Evolutionary conservation across 1,284 basidiomycete species (phyloP), one percentile per base, ranked within the genome.

Genomic region (Cryptococcus wingfieldii): DNA sequence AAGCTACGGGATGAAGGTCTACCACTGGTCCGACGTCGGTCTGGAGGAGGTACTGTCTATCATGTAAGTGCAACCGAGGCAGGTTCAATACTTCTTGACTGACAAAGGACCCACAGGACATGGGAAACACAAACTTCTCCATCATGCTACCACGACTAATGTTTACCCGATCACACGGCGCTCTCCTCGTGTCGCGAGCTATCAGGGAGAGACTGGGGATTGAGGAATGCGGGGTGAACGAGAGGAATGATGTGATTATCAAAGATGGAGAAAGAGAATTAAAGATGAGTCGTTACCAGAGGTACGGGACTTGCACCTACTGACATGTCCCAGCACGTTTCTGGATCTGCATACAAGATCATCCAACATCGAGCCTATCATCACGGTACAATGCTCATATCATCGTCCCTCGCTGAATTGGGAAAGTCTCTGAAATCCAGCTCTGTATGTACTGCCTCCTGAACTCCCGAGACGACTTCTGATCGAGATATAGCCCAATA

Each of bases 371-470:
- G 96, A 16, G 92, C 94, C 1, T 98, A 98, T 77, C 95, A 98
- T 69, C 96, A 99, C 70, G 96, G 96, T 0, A 98, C 95, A n/a
- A 97, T 99, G 95, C 83, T 99, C 28, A 88, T 98, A 31, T 87
- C 89, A 13, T 89, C 90, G 5, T 79, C 82, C 47, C 81, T 96
- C 23, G 79, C 82, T 38, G 81, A 83, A 9, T 79, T 95, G 1
- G 88, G 89, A 0, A 83, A 86, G 51, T 78, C 90, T 10, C 79
- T 98, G 46, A 83, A 80, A 25, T 82, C 84, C 0, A 81, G 83
- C 54, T 88, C 90, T 74, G 92, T 89, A 59, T 50, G 79, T 71
- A 14, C 18, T 19, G 10, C 31, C n/a, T 48, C 8, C 7, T 27
- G 18, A 18, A 16, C 46, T 28, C n/a, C 42, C 43, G 18, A 34